These are phyloP conservation scores for Intubia oerlemansii DNA, from an alignment of 2,329 filamentous ascomycete species.

Conservation along the genomic window DNA sequence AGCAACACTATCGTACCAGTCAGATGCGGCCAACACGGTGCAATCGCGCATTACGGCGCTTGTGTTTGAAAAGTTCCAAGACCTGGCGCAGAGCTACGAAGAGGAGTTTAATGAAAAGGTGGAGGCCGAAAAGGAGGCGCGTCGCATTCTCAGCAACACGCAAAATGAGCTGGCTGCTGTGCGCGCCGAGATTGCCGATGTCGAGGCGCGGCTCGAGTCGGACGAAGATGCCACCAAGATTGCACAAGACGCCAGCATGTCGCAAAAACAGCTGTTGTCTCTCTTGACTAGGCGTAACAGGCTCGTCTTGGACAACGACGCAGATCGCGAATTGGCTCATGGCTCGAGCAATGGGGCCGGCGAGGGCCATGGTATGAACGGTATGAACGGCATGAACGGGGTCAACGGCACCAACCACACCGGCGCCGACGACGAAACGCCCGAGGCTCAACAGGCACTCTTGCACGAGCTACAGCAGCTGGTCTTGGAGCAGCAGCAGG, in stretches of 20 bases:
- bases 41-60: constrained; percentile 47
- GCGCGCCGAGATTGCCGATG: constrained; percentile 35
- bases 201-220: constrained; percentile 31
- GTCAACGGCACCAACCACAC: neutral
- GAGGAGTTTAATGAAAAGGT: constrained; percentile 57
- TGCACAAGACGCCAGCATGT: constrained; percentile 25
- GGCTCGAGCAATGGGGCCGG: too few relatives aligned
- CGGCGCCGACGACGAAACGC: constrained; percentile 19
- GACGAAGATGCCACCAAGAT: constrained; percentile 30
- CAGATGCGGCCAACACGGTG: constrained; percentile 45
- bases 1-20: constrained; percentile 36
- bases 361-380: too few relatives aligned
- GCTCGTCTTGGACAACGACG: constrained; percentile 27
- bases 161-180: constrained; percentile 43
- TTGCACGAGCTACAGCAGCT: constrained; percentile 33
- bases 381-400: too few relatives aligned
- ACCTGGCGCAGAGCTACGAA: constrained; percentile 50
- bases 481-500: constrained; percentile 35
- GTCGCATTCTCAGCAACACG: constrained; percentile 41
- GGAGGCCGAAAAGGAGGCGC: constrained; percentile 44
- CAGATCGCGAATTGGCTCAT: constrained; percentile 26
- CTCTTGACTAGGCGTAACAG: constrained; percentile 26
- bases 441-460: constrained; percentile 35
- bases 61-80: constrained; percentile 50
- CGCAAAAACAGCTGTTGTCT: constrained; percentile 16